Evolutionary conservation across 1,284 basidiomycete genomes (phyloP), one percentile per base, ranked within the genome.

Genomic region (Rhodofomes roseus): DNA sequence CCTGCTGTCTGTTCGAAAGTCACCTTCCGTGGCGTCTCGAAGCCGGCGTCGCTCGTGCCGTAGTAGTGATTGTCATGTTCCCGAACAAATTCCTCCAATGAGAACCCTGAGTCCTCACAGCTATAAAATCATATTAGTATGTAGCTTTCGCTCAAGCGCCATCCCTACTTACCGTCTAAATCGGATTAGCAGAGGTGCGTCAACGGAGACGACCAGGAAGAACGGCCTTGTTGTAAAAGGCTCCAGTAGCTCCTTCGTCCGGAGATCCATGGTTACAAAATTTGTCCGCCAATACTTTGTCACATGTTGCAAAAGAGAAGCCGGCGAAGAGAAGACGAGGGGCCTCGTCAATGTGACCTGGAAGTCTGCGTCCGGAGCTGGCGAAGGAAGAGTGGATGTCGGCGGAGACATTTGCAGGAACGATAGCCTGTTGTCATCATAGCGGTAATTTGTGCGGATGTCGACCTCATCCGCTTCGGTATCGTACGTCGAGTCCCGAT

Each of bases 201-300:
- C 93, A n/a, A 96, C 82, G 51, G 79, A 83, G 40, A 98, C 77
- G 34, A 98, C 82, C 68, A 98, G 76, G 71, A 98, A 95, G 72
- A 95, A 98, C 0, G 96, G 96, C 9, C 97, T 81, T 70, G 90
- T 95, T 40, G 87, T 73, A 69, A 98, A 98, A 50, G 81, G 76
- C 59, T 81, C 80, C 43, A 96, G 79, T 18, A 86, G 68, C n/a
- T 85, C 79, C 31, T 75, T 75, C 0, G 82, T 85, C 53, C 72
- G 70, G 22, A 98, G 73, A 68, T 93, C 90, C 6, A 82, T 80
- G 0, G 95, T 97, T 31, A 98, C 95, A 68, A 90, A 93, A 65
- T 91, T 77, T 2, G 79, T 72, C 44, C 80, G 81, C 97, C 96
- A 99, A 65, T 92, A 82, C 61, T 80, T 81, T 3, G 97, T 99